phyloP scores from a whole-genome alignment of 805 yeast genomes.

The Kodamaea nitidulidarum region DNA sequence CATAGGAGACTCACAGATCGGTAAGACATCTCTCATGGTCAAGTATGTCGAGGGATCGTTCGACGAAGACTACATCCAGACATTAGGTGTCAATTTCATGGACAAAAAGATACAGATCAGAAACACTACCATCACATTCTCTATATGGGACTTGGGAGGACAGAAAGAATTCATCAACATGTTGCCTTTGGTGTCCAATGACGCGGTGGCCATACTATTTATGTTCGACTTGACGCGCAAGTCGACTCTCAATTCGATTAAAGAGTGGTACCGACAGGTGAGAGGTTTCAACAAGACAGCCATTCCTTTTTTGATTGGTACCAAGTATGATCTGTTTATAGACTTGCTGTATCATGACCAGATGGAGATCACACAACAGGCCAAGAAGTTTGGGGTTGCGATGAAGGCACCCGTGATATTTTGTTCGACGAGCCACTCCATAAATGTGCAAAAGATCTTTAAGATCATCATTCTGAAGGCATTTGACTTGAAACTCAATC shows the following conservation, averaged over 20 bases:
- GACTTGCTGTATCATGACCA: slow-evolving; percentile 79
- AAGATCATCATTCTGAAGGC: slow-evolving; percentile 87
- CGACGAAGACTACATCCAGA: slow-evolving; percentile 88
- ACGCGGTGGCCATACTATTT: slow-evolving; percentile 86
- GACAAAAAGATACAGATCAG: slow-evolving; percentile 82
- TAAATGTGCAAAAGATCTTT: slow-evolving; percentile 90
- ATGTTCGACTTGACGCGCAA: slow-evolving; percentile 86
- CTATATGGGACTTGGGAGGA: slow-evolving; percentile 96
- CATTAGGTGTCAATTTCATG: slow-evolving; percentile 93
- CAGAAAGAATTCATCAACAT: slow-evolving; percentile 91
- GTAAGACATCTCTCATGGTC: slow-evolving; percentile 94
- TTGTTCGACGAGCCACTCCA: slow-evolving; percentile 87
- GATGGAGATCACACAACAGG: slow-evolving; percentile 74
- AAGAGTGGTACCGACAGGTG: slow-evolving; percentile 93
- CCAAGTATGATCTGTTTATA: slow-evolving; percentile 85
- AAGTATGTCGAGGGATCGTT: slow-evolving; percentile 94
- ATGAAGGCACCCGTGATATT: slow-evolving; percentile 85
- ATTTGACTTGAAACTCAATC: slow-evolving; percentile 74
- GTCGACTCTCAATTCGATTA: slow-evolving; percentile 78
- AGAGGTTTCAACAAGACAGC: slow-evolving; percentile 87
- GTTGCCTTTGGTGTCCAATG: slow-evolving; percentile 89
- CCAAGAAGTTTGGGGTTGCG: slow-evolving; percentile 79
- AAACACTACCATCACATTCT: slow-evolving; percentile 82
- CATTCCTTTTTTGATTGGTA: slow-evolving; percentile 86
- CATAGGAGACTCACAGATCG: slow-evolving; percentile 93